These are phyloP conservation scores for Fusarium burgessii DNA, from an alignment of 2,329 filamentous ascomycete species.

Conservation along the genomic window DNA sequence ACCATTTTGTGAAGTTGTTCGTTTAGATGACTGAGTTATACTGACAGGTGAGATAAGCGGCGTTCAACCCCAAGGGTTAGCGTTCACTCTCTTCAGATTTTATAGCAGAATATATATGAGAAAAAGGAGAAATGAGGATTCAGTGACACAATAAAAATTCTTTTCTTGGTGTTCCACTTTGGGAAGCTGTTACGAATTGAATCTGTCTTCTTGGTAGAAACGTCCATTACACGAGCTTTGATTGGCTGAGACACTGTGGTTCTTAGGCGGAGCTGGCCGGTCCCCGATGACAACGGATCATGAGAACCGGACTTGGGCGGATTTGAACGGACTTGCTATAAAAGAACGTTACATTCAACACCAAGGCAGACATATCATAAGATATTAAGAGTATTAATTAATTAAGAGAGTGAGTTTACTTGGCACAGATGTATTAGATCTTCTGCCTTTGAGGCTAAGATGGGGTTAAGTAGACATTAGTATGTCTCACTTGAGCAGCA, in stretches of 20 bases:
- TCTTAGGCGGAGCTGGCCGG: slow-evolving; percentile 38
- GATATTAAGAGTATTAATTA: too few species aligned
- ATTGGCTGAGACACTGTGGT: slow-evolving; percentile 24
- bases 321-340: slow-evolving; percentile 13
- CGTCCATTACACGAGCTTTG: slow-evolving; percentile 19
- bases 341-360: background rate
- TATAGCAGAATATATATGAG: background rate
- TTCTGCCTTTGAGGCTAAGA: too few species aligned
- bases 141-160: slow-evolving; percentile 17
- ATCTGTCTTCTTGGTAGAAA: slow-evolving; percentile 30
- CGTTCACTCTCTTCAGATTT: background rate
- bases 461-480: background rate
- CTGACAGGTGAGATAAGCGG: background rate
- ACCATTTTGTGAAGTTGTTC: slow-evolving; percentile 31
- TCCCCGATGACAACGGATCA: slow-evolving; percentile 25
- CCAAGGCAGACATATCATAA: background rate
- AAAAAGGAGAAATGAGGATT: background rate
- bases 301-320: slow-evolving; percentile 31
- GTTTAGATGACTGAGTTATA: background rate
- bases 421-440: too few species aligned
- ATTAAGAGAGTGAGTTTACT: too few species aligned
- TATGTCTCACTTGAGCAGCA: background rate
- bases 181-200: slow-evolving; percentile 37
- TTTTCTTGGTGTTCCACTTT: slow-evolving; percentile 24
- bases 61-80: background rate